A percentile compares a stretch with the other conserved stretches of the same genome.
These are phyloP conservation scores for Durusdinium trenchii DNA, from an alignment of 73 alveolate genomes.

Conservation along the genomic window DNA sequence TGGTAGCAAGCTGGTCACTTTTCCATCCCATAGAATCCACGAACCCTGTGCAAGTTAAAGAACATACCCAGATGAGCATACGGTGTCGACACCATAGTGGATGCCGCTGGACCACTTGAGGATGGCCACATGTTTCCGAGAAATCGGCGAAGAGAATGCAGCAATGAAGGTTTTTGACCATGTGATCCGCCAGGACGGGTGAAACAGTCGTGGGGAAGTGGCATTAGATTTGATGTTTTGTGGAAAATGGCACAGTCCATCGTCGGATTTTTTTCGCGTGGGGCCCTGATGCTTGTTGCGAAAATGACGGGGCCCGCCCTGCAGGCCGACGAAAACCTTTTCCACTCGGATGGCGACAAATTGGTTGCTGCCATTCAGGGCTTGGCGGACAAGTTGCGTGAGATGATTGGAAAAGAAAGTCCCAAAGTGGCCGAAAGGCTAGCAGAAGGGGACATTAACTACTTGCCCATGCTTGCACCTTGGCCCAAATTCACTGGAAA, in stretches of 20 bases:
- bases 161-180: constrained; percentile 16
- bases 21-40: background rate
- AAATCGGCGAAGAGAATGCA: background rate
- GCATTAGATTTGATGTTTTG: background rate
- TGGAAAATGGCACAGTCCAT: background rate
- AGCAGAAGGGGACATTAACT: constrained; percentile 35
- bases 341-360: background rate
- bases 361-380: constrained; percentile 6
- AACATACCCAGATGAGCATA: background rate
- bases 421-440: constrained; percentile 57
- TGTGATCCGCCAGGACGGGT: constrained; percentile 29
- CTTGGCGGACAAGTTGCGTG: constrained; percentile 9
- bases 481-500: background rate
- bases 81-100: background rate
- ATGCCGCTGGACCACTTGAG: background rate
- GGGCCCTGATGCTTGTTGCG: background rate
- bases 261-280: background rate
- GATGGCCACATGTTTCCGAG: constrained; percentile 45
- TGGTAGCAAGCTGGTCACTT: background rate
- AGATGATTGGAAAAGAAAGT: constrained; percentile 25
- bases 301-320: background rate
- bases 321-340: constrained; percentile 34
- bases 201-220: background rate
- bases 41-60: background rate
- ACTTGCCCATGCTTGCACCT: constrained; percentile 33